Percentiles rank a stretch among this genome's conserved stretches.
Evolutionary conservation across 106 monocot genomes (phyloP).

Genomic region (Triglochin maritima): DNA sequence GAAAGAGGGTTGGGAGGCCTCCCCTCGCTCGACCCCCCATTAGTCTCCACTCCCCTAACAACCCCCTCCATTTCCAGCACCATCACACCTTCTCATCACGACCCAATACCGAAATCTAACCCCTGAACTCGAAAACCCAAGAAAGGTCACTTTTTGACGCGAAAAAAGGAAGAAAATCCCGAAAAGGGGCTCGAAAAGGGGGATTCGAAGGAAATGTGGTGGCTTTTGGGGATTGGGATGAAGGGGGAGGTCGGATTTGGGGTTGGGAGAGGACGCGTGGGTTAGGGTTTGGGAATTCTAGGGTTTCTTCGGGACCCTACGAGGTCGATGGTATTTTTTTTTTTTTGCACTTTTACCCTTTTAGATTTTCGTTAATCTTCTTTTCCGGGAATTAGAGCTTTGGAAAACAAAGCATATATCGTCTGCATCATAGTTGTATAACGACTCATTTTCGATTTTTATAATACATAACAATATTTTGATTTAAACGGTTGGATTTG

Average conservation of each 20-base stretch:
- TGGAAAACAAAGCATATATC: too few relatives aligned
- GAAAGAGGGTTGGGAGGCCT: slow-evolving; percentile 38
- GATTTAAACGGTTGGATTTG: too few relatives aligned
- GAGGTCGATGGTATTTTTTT: too few relatives aligned
- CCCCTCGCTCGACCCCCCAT: slow-evolving; percentile 30
- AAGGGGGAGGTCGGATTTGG: neutral
- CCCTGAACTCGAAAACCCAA: neutral
- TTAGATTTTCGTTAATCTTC: too few relatives aligned
- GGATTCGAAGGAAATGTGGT: neutral
- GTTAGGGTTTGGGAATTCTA: neutral
- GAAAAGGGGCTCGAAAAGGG: too few relatives aligned
- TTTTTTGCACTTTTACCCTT: too few relatives aligned
- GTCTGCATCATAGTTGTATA: too few relatives aligned
- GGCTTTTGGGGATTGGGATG: neutral
- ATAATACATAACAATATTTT: too few relatives aligned
- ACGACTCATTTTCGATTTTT: too few relatives aligned
- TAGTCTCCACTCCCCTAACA: slow-evolving; percentile 14
- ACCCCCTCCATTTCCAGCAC: slow-evolving; percentile 23
- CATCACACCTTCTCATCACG: slow-evolving; percentile 4
- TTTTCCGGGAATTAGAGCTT: too few relatives aligned
- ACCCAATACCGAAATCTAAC: neutral
- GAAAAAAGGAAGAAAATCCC: neutral
- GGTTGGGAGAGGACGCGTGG: neutral
- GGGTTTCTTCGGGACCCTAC: neutral
- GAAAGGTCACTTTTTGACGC: neutral